Conservation (phyloP, 2,329 filamentous ascomycete species). For the Aureobasidium lini region DNA sequence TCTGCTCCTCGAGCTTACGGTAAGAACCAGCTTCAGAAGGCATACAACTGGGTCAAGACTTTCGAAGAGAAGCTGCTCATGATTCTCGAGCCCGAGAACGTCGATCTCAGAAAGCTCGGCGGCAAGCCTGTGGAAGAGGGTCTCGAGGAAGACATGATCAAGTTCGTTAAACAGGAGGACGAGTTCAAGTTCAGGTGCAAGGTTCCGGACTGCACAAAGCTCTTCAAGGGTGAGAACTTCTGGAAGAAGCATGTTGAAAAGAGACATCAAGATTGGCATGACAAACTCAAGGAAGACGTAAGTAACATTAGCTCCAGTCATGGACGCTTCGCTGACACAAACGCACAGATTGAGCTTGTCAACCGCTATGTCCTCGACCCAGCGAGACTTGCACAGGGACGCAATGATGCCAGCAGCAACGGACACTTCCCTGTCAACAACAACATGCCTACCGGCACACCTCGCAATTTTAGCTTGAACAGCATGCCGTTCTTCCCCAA, state of each 20-base stretch:
- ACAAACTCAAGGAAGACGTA: constrained; percentile 75
- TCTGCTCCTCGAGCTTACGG: constrained; percentile 45
- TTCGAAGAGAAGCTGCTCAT: constrained; percentile 96
- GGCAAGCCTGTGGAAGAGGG: constrained; percentile 82
- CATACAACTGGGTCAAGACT: constrained; percentile 98
- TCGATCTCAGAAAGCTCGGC: constrained; percentile 83
- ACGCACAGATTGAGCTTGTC: constrained; percentile 69
- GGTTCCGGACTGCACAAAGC: constrained; percentile 88
- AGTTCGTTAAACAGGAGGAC: constrained; percentile 94
- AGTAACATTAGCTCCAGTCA: constrained; percentile 29
- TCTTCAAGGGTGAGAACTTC: constrained; percentile 96
- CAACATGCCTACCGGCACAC: constrained; percentile 61
- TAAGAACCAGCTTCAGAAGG: constrained; percentile 76
- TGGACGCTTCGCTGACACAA: background rate
- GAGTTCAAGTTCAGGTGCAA: constrained; percentile 96
- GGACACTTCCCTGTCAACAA: constrained; percentile 84
- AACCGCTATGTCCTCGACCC: constrained; percentile 94
- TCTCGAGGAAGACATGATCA: constrained; percentile 73
- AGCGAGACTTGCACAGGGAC: constrained; percentile 84
- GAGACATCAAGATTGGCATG: constrained; percentile 81
- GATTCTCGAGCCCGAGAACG: constrained; percentile 80
- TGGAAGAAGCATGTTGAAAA: constrained; percentile 99
- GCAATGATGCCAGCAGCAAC: constrained; percentile 90
- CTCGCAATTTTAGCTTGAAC: constrained; percentile 83
- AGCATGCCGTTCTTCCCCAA: constrained; percentile 18